Evolutionary conservation across 2,329 filamentous ascomycete genomes (phyloP), one percentile per base, ranked within the genome.

Genomic region (Colletotrichum lupini): DNA sequence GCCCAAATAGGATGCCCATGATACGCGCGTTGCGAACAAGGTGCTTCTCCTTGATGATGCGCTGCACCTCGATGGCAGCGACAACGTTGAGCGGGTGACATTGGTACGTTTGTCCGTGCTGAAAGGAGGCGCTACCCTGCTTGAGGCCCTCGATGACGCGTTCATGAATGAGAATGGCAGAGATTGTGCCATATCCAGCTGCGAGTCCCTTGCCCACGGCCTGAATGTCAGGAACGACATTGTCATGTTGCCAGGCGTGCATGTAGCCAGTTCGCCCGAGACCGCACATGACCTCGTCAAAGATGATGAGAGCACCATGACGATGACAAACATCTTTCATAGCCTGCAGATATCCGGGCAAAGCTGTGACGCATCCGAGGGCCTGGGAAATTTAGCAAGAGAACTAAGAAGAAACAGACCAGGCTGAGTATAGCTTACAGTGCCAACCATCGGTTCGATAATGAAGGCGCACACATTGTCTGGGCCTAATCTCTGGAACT

Each of bases 271-370:
- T 86, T 1, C 89, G 82, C 0, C 89, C 88, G 6, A 91, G 82
- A 0, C 87, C 89, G 0, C 89, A 91, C 80, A 91, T 89, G 0
- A 89, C 89, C 77, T 91, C 89, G 74, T 91, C 89, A 22, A 90
- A 78, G 61, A 91, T 90, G 9, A 91, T 76, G 3, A 91, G 82
- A 84, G 91, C 89, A 2, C 84, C 86, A 1, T 89, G 83, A 67
- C 86, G 85, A 28, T 88, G 83, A 77, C 90, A 92, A 0, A 92
- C 82, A 0, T 80, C 77, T 67, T 86, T 84, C 73, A 91, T 82
- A 14, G 85, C 87, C 22, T 83, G 78, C 74, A 90, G 85, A 67
- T 92, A 92, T 0, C 89, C 89, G 19, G 42, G 42, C 42, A 49
- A 49, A 22, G 42, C 42, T 9, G 19, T 49, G 2, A 49, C 42